Conservation (phyloP, 495 filamentous ascomycete species). For the Podospora pseudocomata region DNA sequence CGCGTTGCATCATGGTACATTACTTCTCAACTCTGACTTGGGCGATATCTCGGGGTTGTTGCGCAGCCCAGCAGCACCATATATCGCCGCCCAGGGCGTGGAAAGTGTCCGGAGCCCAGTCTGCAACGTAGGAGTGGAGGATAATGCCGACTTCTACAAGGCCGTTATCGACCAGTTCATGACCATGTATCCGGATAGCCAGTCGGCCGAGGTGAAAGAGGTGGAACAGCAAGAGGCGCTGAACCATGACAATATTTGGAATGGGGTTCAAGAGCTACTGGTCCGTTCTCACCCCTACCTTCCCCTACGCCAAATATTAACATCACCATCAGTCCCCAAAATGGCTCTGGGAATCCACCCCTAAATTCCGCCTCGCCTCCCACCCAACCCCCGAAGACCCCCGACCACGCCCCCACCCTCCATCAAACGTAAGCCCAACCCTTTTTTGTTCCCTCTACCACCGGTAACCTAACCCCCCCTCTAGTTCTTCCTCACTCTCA, state of each 20-base stretch:
- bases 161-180: slow-evolving; percentile 52
- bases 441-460: background rate
- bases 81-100: slow-evolving; percentile 79
- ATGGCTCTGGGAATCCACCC: slow-evolving; percentile 83
- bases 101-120: slow-evolving; percentile 87
- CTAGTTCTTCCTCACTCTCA: slow-evolving; percentile 31
- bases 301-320: background rate
- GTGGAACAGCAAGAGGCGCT: slow-evolving; percentile 36
- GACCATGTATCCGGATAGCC: slow-evolving; percentile 47
- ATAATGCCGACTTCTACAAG: slow-evolving; percentile 45
- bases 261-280: slow-evolving; percentile 59
- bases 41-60: slow-evolving; percentile 60
- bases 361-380: slow-evolving; percentile 71
- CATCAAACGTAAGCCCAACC: slow-evolving; percentile 14
- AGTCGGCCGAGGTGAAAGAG: slow-evolving; percentile 36
- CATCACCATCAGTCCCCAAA: slow-evolving; percentile 52
- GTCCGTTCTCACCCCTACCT: slow-evolving; percentile 7
- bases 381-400: slow-evolving; percentile 52
- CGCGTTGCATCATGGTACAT: slow-evolving; percentile 88
- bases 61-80: slow-evolving; percentile 66
- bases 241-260: slow-evolving; percentile 39
- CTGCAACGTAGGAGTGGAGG: slow-evolving; percentile 61
- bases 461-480: background rate
- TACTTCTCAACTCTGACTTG: slow-evolving; percentile 69
- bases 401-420: slow-evolving; percentile 49